Base-by-base conservation (phyloP, 129 eudicot species). In the Smallanthus sonchifolius region DNA sequence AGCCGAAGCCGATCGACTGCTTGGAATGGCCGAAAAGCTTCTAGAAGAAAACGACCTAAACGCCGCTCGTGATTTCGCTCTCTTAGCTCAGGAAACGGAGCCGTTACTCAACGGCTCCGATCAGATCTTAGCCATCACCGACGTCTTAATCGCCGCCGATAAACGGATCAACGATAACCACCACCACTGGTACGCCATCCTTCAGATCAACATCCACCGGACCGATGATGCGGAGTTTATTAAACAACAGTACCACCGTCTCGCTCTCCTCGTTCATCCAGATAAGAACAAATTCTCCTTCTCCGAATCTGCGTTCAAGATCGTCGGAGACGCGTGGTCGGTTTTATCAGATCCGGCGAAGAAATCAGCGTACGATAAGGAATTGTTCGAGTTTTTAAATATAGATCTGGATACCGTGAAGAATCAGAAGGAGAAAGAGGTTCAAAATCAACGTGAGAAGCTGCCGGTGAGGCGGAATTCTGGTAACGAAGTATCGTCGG, bases 1-100 rank as follows among this genome's bases (percentile, higher is more conserved):
- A 63, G 87, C 88, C 19, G 96, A 88, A 78, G 97, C 96, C 35
- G 96, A 88, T 36, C 92, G 96, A 24, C 81, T 92, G 8, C 89
- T 92, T 0, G 84, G 84, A 36, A 85, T 92, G 75, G 90, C 96
- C 76, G 93, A 85, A 67, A 85, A 87, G 76, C 96, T 89, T 45
- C 75, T 92, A 67, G 72, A 81, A n/a, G 65, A 15, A 66, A 70
- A 82, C n/a, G 97, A 92, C 75, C 80, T 86, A 10, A 63, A 69
- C 77, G 78, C 87, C 44, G 85, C 76, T 37, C 75, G 80, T 2
- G 96, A 89, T 61, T 92, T 92, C 81, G 93, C 97, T 35, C 61
- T 89, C 13, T 51, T 89, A 4, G 97, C 97, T 37, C 96, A 89
- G 48, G 97, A 92, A 52, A 52, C 80, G 7, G 80, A 75, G 10